These are phyloP conservation scores for Colletotrichum sp. DNA, from an alignment of 2,329 filamentous ascomycete species.

Conservation along the genomic window DNA sequence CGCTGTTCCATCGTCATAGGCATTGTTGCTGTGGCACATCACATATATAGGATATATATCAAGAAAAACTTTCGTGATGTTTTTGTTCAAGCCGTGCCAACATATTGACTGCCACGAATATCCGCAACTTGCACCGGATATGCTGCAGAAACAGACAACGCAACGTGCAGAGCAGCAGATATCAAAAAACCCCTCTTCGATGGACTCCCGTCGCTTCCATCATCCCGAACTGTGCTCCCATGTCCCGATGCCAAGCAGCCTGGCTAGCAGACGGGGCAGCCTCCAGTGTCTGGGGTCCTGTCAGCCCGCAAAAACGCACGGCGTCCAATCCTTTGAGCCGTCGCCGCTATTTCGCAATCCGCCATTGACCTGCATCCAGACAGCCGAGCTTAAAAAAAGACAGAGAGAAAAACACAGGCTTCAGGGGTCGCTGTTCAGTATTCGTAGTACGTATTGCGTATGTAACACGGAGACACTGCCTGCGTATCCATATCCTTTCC, in stretches of 20 bases:
- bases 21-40: not conserved
- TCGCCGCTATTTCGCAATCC: slow-evolving; percentile 13
- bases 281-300: not conserved
- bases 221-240: slow-evolving; percentile 7
- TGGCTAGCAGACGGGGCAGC: not conserved
- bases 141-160: not conserved
- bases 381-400: slow-evolving; percentile 19
- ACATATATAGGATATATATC: not conserved
- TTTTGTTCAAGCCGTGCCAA: not conserved
- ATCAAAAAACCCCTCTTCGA: not conserved
- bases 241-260: slow-evolving; percentile 11
- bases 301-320: not conserved
- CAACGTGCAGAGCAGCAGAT: not conserved
- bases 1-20: not conserved
- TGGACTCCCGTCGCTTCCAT: not conserved
- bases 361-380: slow-evolving; percentile 17
- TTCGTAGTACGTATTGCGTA: not conserved
- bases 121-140: not conserved
- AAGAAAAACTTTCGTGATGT: not conserved
- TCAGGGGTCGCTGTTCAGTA: not conserved
- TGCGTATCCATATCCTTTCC: not conserved
- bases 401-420: slow-evolving; percentile 8
- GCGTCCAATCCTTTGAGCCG: slow-evolving; percentile 16
- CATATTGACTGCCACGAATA: not conserved
- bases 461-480: not conserved